Evolutionary conservation across 257 asterid species (phyloP).

Genomic region (Solanum virginianum): DNA sequence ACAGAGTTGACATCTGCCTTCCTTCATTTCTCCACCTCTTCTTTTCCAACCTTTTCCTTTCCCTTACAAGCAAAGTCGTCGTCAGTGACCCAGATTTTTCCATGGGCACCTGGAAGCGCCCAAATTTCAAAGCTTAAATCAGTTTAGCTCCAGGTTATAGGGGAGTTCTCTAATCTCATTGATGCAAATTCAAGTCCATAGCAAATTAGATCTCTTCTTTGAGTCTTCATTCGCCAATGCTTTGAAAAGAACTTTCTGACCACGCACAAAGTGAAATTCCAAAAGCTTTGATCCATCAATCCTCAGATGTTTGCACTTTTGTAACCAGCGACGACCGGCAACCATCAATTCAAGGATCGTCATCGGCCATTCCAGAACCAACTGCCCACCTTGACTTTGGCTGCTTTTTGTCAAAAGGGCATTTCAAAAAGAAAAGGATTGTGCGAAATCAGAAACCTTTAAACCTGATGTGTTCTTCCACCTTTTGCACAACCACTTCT

Average conservation of each 20-base stretch:
- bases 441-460: no score
- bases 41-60: no score
- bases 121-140: background rate
- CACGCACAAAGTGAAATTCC: background rate
- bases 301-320: no score
- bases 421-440: no score
- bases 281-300: background rate
- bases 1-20: no score
- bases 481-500: no score
- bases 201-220: no score
- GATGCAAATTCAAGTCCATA: background rate
- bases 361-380: background rate
- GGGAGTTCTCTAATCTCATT: background rate
- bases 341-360: background rate
- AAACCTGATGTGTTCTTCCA: no score
- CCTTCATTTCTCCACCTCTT: no score
- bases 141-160: background rate
- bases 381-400: background rate
- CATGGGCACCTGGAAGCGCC: background rate
- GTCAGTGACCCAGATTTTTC: background rate
- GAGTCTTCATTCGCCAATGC: background rate
- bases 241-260: background rate
- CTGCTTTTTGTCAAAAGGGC: no score
- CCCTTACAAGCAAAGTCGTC: background rate
- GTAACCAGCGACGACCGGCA: background rate